These are phyloP conservation scores for Stevia rebaudiana DNA, from an alignment of 140 eudicot species.

Conservation along the genomic window DNA sequence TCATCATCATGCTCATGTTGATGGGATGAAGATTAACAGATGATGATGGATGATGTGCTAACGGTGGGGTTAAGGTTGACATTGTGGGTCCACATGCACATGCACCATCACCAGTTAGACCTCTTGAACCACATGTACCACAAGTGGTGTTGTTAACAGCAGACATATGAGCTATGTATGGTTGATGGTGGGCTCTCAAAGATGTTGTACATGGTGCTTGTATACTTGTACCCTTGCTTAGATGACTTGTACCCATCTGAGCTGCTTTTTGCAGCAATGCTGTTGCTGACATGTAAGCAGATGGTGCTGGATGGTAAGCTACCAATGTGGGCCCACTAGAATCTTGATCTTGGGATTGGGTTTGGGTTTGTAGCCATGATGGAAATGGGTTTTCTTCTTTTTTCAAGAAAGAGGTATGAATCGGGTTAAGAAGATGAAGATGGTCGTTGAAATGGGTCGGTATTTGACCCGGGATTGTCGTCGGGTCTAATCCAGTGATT, in stretches of 20 bases:
- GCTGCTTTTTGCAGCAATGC: slow-evolving; percentile 96
- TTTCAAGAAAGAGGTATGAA: slow-evolving; percentile 26
- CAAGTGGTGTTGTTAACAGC: slow-evolving; percentile 14
- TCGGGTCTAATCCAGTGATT: slow-evolving; percentile 22
- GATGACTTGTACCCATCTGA: slow-evolving; percentile 73
- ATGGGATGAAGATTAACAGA: slow-evolving; percentile 7
- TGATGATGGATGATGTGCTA: slow-evolving; percentile 18
- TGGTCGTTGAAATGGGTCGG: slow-evolving; percentile 22
- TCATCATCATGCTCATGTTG: slow-evolving; percentile 21
- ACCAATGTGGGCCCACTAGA: slow-evolving; percentile 36
- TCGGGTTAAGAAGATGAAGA: slow-evolving; percentile 16
- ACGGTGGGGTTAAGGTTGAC: neutral
- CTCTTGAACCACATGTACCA: slow-evolving; percentile 33
- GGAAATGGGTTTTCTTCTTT: slow-evolving; percentile 47
- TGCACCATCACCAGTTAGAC: slow-evolving; percentile 36
- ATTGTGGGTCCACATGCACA: slow-evolving; percentile 25
- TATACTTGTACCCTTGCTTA: slow-evolving; percentile 38
- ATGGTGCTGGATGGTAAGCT: slow-evolving; percentile 44
- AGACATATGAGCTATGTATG: no score
- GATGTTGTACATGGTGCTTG: slow-evolving; percentile 21
- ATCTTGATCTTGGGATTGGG: slow-evolving; percentile 39
- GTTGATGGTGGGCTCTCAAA: slow-evolving; percentile 25
- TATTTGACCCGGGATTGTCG: slow-evolving; percentile 18
- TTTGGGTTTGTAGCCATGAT: slow-evolving; percentile 47
- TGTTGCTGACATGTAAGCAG: slow-evolving; percentile 86